These are phyloP conservation scores for Candida sojae DNA, from an alignment of 1,139 yeast genomes.

Conservation along the genomic window DNA sequence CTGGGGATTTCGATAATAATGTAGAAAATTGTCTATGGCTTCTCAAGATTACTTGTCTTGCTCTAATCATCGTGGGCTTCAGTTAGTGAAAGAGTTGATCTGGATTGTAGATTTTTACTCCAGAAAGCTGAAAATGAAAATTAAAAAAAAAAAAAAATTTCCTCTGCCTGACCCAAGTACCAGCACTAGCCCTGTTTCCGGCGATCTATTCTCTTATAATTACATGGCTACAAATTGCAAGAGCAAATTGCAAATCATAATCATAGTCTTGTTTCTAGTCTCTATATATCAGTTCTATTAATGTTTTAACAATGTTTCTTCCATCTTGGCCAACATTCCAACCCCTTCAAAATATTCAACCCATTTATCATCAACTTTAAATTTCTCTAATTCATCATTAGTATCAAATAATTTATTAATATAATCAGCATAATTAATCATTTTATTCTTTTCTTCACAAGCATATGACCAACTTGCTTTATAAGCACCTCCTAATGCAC, in stretches of 20 bases:
- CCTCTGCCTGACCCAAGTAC: neutral
- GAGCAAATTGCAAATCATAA: neutral
- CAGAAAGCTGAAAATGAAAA: neutral
- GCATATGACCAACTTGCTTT: slow-evolving; percentile 74
- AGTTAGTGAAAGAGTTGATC: neutral
- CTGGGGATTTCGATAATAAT: slow-evolving; percentile 19
- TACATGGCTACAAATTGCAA: neutral
- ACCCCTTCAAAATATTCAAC: slow-evolving; percentile 49
- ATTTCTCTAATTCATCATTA: slow-evolving; percentile 43
- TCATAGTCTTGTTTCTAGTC: neutral
- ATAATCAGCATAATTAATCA: slow-evolving; percentile 46
- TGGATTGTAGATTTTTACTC: neutral
- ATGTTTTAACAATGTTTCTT: slow-evolving; percentile 24
- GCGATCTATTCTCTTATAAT: no score
- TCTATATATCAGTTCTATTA: neutral
- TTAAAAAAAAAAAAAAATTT: neutral
- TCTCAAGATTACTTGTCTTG: neutral
- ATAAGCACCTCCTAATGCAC: slow-evolving; percentile 94
- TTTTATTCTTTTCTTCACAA: slow-evolving; percentile 36
- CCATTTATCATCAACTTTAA: slow-evolving; percentile 48
- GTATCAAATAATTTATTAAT: slow-evolving; percentile 45
- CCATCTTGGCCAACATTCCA: slow-evolving; percentile 54
- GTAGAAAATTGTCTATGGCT: slow-evolving; percentile 10
- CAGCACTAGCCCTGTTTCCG: no score
- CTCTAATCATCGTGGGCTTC: neutral